These are phyloP conservation scores for Penicillium sumatraense DNA, from an alignment of 2,329 filamentous ascomycete genomes.

Conservation along the genomic window DNA sequence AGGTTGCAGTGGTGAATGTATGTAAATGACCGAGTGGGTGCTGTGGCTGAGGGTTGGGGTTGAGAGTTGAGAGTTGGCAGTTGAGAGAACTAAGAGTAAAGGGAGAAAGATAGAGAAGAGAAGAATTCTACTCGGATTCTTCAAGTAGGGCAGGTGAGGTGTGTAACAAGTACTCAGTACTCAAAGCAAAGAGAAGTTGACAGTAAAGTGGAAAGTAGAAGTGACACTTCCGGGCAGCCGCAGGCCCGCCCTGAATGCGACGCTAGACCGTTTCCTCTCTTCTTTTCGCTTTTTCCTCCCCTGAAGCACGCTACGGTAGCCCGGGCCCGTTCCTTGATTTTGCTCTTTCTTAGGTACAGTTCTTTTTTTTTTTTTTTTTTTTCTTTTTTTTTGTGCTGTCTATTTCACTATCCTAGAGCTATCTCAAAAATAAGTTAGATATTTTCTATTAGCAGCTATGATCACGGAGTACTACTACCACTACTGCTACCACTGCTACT, in stretches of 20 bases:
- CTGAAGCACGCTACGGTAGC: not conserved
- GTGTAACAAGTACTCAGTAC: not conserved
- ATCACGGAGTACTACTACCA: too few relatives aligned
- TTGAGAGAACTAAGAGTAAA: too few relatives aligned
- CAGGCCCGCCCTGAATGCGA: constrained; percentile 1
- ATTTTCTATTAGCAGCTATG: not conserved
- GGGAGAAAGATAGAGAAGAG: too few relatives aligned
- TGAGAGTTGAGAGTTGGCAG: too few relatives aligned
- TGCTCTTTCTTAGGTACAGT: not conserved
- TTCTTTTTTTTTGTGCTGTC: not conserved
- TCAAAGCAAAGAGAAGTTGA: not conserved
- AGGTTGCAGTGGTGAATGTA: too few relatives aligned
- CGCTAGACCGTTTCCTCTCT: not conserved
- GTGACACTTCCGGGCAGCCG: not conserved
- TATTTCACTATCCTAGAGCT: not conserved
- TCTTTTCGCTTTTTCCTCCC: too few relatives aligned
- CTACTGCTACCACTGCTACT: too few relatives aligned
- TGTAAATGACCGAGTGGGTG: not conserved
- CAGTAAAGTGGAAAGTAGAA: not conserved
- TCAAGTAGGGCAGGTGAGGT: too few relatives aligned
- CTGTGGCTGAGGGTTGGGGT: not conserved
- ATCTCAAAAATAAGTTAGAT: not conserved
- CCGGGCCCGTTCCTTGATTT: not conserved
- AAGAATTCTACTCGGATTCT: too few relatives aligned
- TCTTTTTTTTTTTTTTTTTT: not conserved